Conservation (phyloP, 306 rosid genomes). For the Sicyos edulis region DNA sequence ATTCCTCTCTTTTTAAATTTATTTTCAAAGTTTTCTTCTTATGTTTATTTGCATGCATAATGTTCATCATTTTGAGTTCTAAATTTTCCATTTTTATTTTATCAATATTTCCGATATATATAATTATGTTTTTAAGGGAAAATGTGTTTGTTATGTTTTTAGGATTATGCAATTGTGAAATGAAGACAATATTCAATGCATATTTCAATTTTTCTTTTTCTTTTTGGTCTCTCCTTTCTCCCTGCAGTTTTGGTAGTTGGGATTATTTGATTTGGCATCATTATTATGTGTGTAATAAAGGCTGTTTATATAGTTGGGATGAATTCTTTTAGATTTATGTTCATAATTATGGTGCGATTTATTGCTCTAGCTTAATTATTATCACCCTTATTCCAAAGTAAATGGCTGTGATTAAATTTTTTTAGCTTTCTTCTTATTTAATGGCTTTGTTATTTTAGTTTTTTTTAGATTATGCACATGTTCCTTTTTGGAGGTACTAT, state of each 20-base stretch:
- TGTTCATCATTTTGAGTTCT: too few species aligned
- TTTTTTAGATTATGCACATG: too few species aligned
- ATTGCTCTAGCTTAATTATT: not conserved
- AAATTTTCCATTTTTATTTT: too few species aligned
- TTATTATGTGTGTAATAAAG: conserved; percentile 7
- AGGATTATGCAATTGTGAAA: not conserved
- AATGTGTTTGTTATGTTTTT: too few species aligned
- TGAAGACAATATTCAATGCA: too few species aligned
- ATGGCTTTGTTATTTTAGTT: too few species aligned
- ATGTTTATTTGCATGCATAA: not conserved
- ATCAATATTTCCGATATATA: too few species aligned
- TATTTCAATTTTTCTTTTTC: too few species aligned
- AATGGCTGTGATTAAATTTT: not conserved
- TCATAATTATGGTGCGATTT: conserved; percentile 9
- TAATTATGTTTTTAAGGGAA: too few species aligned
- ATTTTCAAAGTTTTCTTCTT: not conserved
- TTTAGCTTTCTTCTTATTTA: not conserved
- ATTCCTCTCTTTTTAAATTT: not conserved
- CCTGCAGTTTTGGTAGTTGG: not conserved
- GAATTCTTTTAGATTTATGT: not conserved
- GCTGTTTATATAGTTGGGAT: conserved; percentile 4
- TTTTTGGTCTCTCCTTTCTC: too few species aligned
- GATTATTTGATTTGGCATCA: not conserved
- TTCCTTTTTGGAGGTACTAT: not conserved
- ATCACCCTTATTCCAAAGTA: too few species aligned